These are phyloP conservation scores for Austroboletus festivus DNA, from an alignment of 768 basidiomycete genomes.

Conservation along the genomic window DNA sequence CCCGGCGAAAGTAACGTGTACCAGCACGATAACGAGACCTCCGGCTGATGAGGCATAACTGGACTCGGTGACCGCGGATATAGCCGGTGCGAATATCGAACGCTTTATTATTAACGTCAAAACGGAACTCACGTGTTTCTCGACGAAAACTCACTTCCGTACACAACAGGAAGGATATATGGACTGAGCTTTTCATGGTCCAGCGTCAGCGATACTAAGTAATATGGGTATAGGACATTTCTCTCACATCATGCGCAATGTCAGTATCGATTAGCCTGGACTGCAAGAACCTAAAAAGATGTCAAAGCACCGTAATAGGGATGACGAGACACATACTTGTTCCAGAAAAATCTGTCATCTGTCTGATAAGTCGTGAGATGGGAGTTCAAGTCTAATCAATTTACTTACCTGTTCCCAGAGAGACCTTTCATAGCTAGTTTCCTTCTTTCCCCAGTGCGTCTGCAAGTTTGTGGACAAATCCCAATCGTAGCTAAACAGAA, in stretches of 20 bases:
- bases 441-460: conserved; percentile 63
- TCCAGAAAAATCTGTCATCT: conserved; percentile 99
- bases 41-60: conserved; percentile 86
- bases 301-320: conserved; percentile 5
- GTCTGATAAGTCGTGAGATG: conserved; percentile 47
- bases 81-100: conserved; percentile 78
- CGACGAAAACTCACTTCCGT: conserved; percentile 72
- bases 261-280: conserved; percentile 56
- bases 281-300: conserved; percentile 46
- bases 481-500: conserved; percentile 89
- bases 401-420: conserved; percentile 75
- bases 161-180: conserved; percentile 90
- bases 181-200: conserved; percentile 60
- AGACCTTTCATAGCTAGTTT: conserved; percentile 49
- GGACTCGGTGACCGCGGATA: conserved; percentile 75
- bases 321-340: conserved; percentile 44
- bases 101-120: conserved; percentile 44
- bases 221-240: background rate
- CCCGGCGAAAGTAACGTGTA: conserved; percentile 94
- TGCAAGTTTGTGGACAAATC: conserved; percentile 88
- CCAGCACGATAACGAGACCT: conserved; percentile 93
- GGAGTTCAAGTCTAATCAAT: background rate
- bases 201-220: conserved; percentile 7
- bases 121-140: background rate
- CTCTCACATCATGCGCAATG: conserved; percentile 63